Base-by-base conservation (phyloP, 129 eudicot genomes). In the sunflower (Helianthus annuus) region DNA sequence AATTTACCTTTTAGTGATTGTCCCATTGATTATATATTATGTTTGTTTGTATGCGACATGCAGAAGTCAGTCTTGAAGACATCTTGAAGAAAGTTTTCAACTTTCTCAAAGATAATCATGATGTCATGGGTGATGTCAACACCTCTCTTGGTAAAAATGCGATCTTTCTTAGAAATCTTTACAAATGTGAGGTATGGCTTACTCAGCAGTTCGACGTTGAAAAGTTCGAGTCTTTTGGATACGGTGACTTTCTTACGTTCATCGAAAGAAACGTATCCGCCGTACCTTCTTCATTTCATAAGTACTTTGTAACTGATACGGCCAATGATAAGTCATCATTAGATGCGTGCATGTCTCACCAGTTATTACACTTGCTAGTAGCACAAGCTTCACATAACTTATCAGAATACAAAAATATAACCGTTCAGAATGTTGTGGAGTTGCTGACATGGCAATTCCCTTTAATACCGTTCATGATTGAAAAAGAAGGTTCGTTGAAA, bases 361-460 rank as follows among this genome's bases (percentile, higher is more conserved):
- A 66, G 64, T 93, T 87, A 60, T 71, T 94, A 70, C 79, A 60
- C 70, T 66, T 80, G 61, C 72, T 90, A 61, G 45, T 94, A 49
- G 78, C 92, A 75, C 99, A 94, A 83, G 96, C 93, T 70, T 84
- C 88, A 66, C 55, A 76, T 70, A 76, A 82, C 77, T 56, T 85
- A 19, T 71, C 69, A 65, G 88, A 84, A 56, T 77, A 73, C 69
- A 88, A 77, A 59, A 73, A 10, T 48, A 61, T 88, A 73, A 88
- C 78, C 83, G 76, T 72, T 78, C 74, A 79, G 75, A 84, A 48
- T 64, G 76, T 94, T 56, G 69, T 75, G 1, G 88, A 86, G 69
- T 62, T 88, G 81, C 88, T 94, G 52, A 78, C 73, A 59, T 81
- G 76, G 72, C 99, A 94, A 80, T 90, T 88, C 48, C 99, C 99